Evolutionary conservation across 1,284 basidiomycete genomes (phyloP).

Genomic region (Moesziomyces sp.): DNA sequence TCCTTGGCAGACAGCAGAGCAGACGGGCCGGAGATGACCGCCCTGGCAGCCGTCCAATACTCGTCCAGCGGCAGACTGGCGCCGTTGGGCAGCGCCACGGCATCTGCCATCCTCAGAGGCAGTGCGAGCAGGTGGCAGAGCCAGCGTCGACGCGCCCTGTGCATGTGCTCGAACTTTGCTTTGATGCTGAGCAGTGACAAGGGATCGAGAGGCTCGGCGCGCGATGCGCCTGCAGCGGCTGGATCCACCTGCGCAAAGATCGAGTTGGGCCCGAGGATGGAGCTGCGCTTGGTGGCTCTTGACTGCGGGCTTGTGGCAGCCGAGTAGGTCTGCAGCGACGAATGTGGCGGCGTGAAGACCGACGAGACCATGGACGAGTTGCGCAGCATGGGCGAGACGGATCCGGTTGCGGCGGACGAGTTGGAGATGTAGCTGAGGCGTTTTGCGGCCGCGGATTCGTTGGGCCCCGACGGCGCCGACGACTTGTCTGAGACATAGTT

Average conservation of each 20-base stretch:
- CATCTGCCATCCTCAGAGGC: constrained; percentile 6
- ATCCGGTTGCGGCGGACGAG: constrained; percentile 29
- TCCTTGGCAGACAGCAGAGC: constrained; percentile 4
- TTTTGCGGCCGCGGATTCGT: constrained; percentile 53
- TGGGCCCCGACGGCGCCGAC: constrained; percentile 29
- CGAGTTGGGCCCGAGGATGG: constrained; percentile 39
- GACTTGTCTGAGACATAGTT: constrained; percentile 40
- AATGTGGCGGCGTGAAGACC: constrained; percentile 25
- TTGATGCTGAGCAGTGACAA: constrained; percentile 54
- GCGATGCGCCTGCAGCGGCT: not conserved
- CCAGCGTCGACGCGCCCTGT: constrained; percentile 51
- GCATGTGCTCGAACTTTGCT: constrained; percentile 58
- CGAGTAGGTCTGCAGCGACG: constrained; percentile 35
- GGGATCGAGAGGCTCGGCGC: constrained; percentile 33
- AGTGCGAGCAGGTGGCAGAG: constrained; percentile 43
- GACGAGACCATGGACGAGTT: constrained; percentile 28
- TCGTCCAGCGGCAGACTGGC: constrained; percentile 23
- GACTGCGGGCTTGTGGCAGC: constrained; percentile 44
- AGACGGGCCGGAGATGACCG: constrained; percentile 1
- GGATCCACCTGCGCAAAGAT: constrained; percentile 36
- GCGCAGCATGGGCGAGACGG: constrained; percentile 25
- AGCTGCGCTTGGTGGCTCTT: constrained; percentile 33
- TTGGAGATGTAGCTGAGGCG: constrained; percentile 54
- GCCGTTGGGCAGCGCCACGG: constrained; percentile 22
- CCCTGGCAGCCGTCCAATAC: constrained; percentile 27